phyloP scores from a whole-genome alignment of 441 rosid species.

The Gossypium aridum region DNA sequence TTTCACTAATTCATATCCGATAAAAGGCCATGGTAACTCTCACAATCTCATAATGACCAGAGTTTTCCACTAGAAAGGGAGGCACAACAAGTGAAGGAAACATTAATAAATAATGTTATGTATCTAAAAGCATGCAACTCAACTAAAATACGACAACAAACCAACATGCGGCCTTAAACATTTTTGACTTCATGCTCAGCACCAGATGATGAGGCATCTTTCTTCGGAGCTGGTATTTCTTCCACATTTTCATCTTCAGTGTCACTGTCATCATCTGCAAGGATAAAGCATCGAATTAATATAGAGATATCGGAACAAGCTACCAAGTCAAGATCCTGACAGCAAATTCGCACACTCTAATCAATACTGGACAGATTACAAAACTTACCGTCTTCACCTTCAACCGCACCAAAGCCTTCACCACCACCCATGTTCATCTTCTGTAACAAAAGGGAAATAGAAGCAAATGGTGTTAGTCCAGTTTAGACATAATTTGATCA shows the following conservation, averaged over 20 bases:
- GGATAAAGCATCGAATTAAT: neutral
- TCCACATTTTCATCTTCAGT: constrained; percentile 26
- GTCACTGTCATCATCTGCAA: constrained; percentile 32
- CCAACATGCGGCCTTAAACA: constrained; percentile 9
- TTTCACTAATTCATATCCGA: neutral
- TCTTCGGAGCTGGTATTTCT: constrained; percentile 14
- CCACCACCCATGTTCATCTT: constrained; percentile 19
- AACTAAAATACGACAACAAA: neutral
- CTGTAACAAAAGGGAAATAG: constrained; percentile 11
- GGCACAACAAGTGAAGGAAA: neutral
- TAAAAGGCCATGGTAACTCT: neutral
- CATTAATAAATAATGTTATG: neutral
- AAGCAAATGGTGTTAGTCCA: neutral
- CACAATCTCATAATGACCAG: neutral
- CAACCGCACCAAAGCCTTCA: constrained; percentile 10
- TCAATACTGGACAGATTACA: neutral
- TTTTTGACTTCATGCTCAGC: constrained; percentile 13
- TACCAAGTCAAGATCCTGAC: neutral
- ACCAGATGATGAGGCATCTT: constrained; percentile 9
- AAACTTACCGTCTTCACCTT: constrained; percentile 20
- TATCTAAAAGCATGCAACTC: neutral
- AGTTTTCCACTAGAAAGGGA: neutral
- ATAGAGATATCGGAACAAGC: neutral
- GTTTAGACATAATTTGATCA: neutral
- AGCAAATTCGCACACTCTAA: neutral